A percentile compares a stretch with the other conserved stretches of the same genome.
phyloP scores from a whole-genome alignment of 805 yeast genomes.

The Hanseniaspora lindneri region DNA sequence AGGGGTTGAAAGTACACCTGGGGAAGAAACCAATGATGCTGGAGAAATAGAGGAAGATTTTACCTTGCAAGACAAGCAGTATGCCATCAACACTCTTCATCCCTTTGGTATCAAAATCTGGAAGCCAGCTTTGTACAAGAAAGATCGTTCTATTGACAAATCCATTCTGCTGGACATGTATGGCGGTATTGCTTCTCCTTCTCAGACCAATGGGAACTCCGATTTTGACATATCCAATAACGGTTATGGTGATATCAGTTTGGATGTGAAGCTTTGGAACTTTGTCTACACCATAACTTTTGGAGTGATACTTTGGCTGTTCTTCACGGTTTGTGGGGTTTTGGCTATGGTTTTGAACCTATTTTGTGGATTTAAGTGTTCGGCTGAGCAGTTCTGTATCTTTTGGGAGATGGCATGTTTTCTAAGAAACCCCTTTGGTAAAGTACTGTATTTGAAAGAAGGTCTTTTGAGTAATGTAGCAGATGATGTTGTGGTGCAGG shows the following conservation, averaged over 20 bases:
- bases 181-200: constrained; percentile 36
- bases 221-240: neutral
- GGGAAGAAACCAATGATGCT: constrained; percentile 16
- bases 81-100: constrained; percentile 91
- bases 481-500: neutral
- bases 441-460: constrained; percentile 46
- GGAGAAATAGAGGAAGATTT: constrained; percentile 56
- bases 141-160: constrained; percentile 77
- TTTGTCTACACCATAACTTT: constrained; percentile 59
- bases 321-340: constrained; percentile 41
- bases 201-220: constrained; percentile 19
- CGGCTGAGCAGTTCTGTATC: constrained; percentile 51
- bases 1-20: neutral
- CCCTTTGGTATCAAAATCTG: constrained; percentile 97
- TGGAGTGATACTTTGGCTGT: constrained; percentile 48
- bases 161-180: constrained; percentile 92
- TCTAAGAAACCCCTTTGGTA: constrained; percentile 78
- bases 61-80: constrained; percentile 83
- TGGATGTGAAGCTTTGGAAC: constrained; percentile 49
- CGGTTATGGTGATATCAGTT: constrained; percentile 19
- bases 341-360: constrained; percentile 34
- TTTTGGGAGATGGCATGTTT: constrained; percentile 56
- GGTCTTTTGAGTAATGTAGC: neutral
- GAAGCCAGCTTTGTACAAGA: constrained; percentile 95
- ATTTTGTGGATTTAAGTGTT: constrained; percentile 37